Evolutionary conservation across 148 eudicot genomes (phyloP), one percentile per base, ranked within the genome.

Genomic region (Dysphania ambrosioides): DNA sequence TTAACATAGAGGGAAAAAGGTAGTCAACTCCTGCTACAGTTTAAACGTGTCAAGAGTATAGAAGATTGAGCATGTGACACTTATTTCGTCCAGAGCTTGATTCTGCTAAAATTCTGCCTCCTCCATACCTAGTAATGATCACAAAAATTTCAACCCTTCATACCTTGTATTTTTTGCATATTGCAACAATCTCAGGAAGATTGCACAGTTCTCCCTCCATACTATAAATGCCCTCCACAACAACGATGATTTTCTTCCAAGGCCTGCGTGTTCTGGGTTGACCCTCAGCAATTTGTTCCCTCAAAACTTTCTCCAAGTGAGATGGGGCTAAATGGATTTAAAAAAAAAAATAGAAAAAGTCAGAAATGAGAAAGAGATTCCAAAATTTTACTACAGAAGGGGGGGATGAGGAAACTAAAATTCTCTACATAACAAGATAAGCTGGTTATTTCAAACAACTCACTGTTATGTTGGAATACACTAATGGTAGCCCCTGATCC

Each of bases 141-240:
- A 23, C 5, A n/a, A 9, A n/a, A 42, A 41, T 65, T 12, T 51
- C n/a, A 0, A 1, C 4, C 53, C 16, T 27, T 32, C 72, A 40
- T 72, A 93, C 98, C 97, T 93, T 93, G 85, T 91, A 95, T 87
- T 90, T 95, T 86, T 95, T 95, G 92, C 97, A 90, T 78, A 95
- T 79, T 26, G 96, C 83, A 70, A 92, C 96, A 71, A 95, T 88
- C 84, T 92, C 98, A n/a, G 98, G 97, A 63, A 95, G 96, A 41
- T 92, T 87, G 90, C 98, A 95, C 18, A 95, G 88, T 78, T 95
- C 98, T 27, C 98, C 98, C 85, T 95, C 98, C 98, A 95, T 95
- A 75, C 98, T 95, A 76, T 95, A 95, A 77, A 95, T 95, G 42
- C 98, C 98, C 84, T 95, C 98, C 71, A 95, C 98, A 65, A 92